Evolutionary conservation across 2,329 filamentous ascomycete genomes (phyloP).

Genomic region (Colletotrichum australisinense): DNA sequence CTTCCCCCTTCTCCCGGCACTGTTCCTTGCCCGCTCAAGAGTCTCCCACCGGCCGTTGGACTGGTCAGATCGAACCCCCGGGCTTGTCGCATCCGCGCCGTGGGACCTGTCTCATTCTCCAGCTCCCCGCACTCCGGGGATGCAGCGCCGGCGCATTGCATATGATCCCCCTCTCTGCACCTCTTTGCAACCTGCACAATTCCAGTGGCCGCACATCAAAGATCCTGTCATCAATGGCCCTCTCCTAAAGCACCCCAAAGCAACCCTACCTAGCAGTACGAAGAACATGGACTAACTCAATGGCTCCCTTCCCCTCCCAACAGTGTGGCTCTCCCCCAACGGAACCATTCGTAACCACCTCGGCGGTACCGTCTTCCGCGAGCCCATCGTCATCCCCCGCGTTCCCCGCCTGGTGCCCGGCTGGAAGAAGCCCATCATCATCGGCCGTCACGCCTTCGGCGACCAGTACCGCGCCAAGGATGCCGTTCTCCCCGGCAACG

Average conservation of each 20-base stretch:
- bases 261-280: neutral
- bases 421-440: slow-evolving; percentile 99
- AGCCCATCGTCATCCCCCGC: slow-evolving; percentile 95
- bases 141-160: slow-evolving; percentile 18
- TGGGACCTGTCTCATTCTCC: slow-evolving; percentile 6
- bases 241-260: slow-evolving; percentile 2
- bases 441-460: slow-evolving; percentile 97
- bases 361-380: slow-evolving; percentile 97
- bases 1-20: neutral
- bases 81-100: neutral
- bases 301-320: slow-evolving; percentile 13
- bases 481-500: slow-evolving; percentile 81
- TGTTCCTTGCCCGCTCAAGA: slow-evolving; percentile 12
- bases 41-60: neutral
- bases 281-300: slow-evolving; percentile 8
- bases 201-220: neutral
- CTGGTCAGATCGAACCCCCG: neutral
- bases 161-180: neutral
- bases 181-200: neutral
- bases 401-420: slow-evolving; percentile 94
- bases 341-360: slow-evolving; percentile 83
- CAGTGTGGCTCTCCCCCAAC: slow-evolving; percentile 98
- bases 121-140: slow-evolving; percentile 14
- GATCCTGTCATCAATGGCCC: neutral
- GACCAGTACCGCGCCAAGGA: slow-evolving; percentile 99